Base-by-base conservation (phyloP, 2,329 filamentous ascomycete species). In the Elsinoe ampelina region DNA sequence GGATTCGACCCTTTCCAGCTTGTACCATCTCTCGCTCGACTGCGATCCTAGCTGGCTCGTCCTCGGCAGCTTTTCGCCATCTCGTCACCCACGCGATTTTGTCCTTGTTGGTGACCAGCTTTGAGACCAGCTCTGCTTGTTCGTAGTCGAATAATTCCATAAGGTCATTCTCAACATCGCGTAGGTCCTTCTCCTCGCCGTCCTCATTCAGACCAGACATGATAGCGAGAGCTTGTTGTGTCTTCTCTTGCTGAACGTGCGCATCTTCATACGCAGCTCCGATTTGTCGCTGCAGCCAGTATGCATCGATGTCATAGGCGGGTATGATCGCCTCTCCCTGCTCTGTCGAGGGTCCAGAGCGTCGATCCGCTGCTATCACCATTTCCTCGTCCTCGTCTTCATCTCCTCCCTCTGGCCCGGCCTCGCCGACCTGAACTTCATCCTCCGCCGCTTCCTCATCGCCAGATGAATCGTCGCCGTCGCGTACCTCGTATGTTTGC, bases 121-220 rank as follows among this genome's bases (percentile, higher is more conserved):
- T 92, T 61, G 89, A 85, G 22, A 97, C 93, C 56, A 96, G 79
- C 61, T 96, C 90, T 60, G 95, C 89, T 66, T 96, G 87, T 65
- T 97, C 92, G 66, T 95, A 98, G 66, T 98, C 93, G 64, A 98
- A 97, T 0, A 98, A 80, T 65, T 96, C 93, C 87, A 97, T 97
- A 58, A 98, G 78, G 61, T 98, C 93, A 70, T 98, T 98, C 67
- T 98, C 93, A 57, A 97, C 91, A 66, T 98, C 92, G 65, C 92
- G 85, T 30, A 97, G 77, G 12, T 87, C 80, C 70, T 88, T 91
- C 66, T 95, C 89, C 59, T 92, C 85, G 13, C 86, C 90, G 57
- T 87, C 85, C 52, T 81, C 86, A 17, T 68, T 67, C 61, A 86
- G 80, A 43, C 87, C 90, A 30, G 87, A 86, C 55, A 98, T 79